Conservation (phyloP, 192 early-diverging fungal genomes). For the Linderina pennispora region DNA sequence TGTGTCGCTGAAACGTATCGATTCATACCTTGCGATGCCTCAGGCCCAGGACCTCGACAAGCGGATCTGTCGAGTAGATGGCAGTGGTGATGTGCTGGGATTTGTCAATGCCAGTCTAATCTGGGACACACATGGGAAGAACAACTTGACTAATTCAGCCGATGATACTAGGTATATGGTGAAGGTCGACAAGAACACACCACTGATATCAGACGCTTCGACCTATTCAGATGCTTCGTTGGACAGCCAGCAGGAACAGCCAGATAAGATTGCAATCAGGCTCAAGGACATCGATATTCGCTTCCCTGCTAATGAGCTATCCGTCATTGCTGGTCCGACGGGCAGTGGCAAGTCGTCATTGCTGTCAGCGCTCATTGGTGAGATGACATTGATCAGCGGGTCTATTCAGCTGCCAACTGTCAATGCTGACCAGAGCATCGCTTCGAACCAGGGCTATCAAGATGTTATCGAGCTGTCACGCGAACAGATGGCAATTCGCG, state of each 20-base stretch:
- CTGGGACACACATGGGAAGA: too few relatives aligned
- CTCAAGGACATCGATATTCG: slow-evolving; percentile 54
- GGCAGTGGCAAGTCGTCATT: slow-evolving; percentile 79
- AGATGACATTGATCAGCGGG: slow-evolving; percentile 45
- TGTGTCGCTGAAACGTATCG: slow-evolving; percentile 56
- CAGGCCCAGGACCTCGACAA: slow-evolving; percentile 49
- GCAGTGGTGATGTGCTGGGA: neutral
- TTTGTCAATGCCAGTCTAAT: slow-evolving; percentile 8
- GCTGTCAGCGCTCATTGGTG: slow-evolving; percentile 67
- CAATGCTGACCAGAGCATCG: too few relatives aligned
- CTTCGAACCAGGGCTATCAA: neutral
- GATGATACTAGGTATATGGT: too few relatives aligned
- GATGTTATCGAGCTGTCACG: slow-evolving; percentile 4
- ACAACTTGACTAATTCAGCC: too few relatives aligned
- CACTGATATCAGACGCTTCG: slow-evolving; percentile 2
- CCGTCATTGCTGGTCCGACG: slow-evolving; percentile 74
- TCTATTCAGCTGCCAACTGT: slow-evolving; percentile 8
- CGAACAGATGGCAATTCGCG: slow-evolving; percentile 21
- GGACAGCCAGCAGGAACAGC: too few relatives aligned
- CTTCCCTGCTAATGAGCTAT: slow-evolving; percentile 60
- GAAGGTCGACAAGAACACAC: too few relatives aligned
- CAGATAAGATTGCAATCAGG: slow-evolving; percentile 33
- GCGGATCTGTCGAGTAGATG: slow-evolving; percentile 2
- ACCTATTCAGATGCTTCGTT: neutral
- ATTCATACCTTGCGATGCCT: slow-evolving; percentile 57